Evolutionary conservation across 805 yeast species (phyloP), one percentile per base, ranked within the genome.

Genomic region (Sporopachydermia lactativora): DNA sequence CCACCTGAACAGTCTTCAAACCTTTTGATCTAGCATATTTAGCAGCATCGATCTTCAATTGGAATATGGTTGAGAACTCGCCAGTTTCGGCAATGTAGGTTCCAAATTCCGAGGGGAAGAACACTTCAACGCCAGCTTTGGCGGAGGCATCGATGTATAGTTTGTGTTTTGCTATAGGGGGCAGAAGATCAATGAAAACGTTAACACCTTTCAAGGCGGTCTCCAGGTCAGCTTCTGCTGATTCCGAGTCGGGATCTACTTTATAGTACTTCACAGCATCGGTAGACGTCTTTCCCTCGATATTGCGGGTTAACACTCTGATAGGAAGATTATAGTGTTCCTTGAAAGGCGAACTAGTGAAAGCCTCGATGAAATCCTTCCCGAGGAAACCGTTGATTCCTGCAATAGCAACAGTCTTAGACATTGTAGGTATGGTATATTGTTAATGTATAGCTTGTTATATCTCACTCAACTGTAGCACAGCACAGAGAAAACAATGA

Each of bases 51-150:
- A 34, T 19, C 47, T 53, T 51, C 19, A 19, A 14, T 6, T 37
- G 41, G 14, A 45, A 39, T 13, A 36, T 39, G 18, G 24, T 14
- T 19, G 15, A 18, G n/a, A 36, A 40, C 4, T 35, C 39, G 15
- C 37, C 34, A 18, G 34, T 18, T 34, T 42, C 39, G 36, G 43
- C 13, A 24, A 24, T 24, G 31, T 24, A 8, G 31, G n/a, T 24
- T 35, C 83, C 85, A 48, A 70, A 77, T 49, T 75, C 81, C 2
- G 78, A 68, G 19, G 81, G 79, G 31, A 24, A 24, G 31, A 24
- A 24, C 8, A 24, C 31, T n/a, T 24, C n/a, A 8, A 24, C 31
- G n/a, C 31, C 31, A 8, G 31, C 31, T n/a, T 24, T 24, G n/a
- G 31, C 31, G 31, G 31, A 8, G n/a, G 13, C 31, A 8, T 24